phyloP scores from a whole-genome alignment of 495 filamentous ascomycete species.

The Tricharina praecox region DNA sequence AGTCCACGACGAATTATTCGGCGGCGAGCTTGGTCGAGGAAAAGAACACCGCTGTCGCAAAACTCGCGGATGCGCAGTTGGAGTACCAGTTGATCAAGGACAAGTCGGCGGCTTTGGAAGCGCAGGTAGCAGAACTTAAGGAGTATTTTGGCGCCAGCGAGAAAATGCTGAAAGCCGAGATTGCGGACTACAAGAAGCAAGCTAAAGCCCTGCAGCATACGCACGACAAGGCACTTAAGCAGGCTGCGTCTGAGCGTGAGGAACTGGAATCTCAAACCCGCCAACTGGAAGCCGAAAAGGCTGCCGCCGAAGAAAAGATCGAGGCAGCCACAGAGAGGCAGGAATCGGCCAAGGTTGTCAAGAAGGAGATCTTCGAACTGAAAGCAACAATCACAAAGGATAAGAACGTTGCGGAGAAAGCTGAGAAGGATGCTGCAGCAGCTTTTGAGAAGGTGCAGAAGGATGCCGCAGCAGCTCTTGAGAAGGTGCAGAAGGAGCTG shows the following conservation, averaged over 20 bases:
- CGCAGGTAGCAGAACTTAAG: neutral
- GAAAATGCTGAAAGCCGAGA: neutral
- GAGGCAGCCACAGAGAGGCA: conserved; percentile 31
- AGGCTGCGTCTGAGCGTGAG: conserved; percentile 56
- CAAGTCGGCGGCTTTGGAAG: neutral
- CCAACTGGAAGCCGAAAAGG: conserved; percentile 24
- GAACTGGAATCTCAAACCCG: conserved; percentile 36
- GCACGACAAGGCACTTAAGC: conserved; percentile 39
- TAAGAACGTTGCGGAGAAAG: conserved; percentile 72
- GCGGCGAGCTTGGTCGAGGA: neutral
- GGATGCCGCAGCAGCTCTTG: conserved; percentile 28
- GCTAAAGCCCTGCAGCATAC: conserved; percentile 29
- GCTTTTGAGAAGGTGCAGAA: conserved; percentile 17
- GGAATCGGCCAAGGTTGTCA: conserved; percentile 35
- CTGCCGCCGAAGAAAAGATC: conserved; percentile 28
- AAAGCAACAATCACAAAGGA: conserved; percentile 65
- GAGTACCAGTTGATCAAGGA: conserved; percentile 6
- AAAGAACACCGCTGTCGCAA: neutral
- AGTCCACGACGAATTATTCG: neutral
- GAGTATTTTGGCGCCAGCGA: neutral
- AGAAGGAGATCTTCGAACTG: conserved; percentile 61
- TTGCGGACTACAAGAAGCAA: conserved; percentile 4
- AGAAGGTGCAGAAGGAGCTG: conserved; percentile 8
- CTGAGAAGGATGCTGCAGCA: conserved; percentile 33
- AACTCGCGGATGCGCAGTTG: neutral